These are phyloP conservation scores for Batrachochytrium dendrobatidis DNA, from an alignment of 371 early-diverging fungal genomes.

Conservation along the genomic window DNA sequence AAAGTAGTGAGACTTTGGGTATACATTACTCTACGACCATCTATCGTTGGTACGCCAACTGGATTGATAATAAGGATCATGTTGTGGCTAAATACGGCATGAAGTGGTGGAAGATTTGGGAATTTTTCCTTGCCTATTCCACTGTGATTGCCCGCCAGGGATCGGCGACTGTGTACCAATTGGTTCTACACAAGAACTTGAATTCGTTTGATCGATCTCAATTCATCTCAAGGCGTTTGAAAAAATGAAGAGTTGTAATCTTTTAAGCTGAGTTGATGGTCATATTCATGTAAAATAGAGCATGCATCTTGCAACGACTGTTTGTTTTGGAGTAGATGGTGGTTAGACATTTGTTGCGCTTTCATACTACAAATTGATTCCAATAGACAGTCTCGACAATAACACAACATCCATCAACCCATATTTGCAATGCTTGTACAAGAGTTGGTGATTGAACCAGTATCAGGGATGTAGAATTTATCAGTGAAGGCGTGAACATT, in stretches of 20 bases:
- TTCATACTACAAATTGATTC: neutral
- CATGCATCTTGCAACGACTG: neutral
- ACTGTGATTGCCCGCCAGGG: conserved; percentile 92
- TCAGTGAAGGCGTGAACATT: too few species aligned
- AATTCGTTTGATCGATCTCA: conserved; percentile 77
- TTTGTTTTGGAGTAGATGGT: too few species aligned
- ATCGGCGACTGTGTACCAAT: conserved; percentile 91
- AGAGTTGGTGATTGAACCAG: neutral
- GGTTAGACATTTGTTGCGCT: too few species aligned
- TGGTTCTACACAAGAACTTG: conserved; percentile 91
- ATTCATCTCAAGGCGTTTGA: conserved; percentile 26
- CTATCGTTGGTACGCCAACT: conserved; percentile 93
- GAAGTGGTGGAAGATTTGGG: conserved; percentile 56
- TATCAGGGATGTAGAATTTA: neutral
- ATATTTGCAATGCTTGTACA: neutral
- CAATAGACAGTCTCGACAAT: neutral
- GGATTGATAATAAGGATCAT: conserved; percentile 85
- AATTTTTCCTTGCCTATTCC: conserved; percentile 90
- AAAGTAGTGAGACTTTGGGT: conserved; percentile 83
- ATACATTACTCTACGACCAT: conserved; percentile 96
- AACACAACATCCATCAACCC: neutral
- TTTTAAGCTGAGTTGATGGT: neutral
- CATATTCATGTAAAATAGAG: too few species aligned
- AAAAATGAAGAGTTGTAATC: conserved; percentile 4
- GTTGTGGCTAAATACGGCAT: conserved; percentile 80